A percentile compares a stretch with the other conserved stretches of the same genome.
phyloP scores from a whole-genome alignment of 352 stramenopile genomes.

The Phytophthora macrochlamydospora region DNA sequence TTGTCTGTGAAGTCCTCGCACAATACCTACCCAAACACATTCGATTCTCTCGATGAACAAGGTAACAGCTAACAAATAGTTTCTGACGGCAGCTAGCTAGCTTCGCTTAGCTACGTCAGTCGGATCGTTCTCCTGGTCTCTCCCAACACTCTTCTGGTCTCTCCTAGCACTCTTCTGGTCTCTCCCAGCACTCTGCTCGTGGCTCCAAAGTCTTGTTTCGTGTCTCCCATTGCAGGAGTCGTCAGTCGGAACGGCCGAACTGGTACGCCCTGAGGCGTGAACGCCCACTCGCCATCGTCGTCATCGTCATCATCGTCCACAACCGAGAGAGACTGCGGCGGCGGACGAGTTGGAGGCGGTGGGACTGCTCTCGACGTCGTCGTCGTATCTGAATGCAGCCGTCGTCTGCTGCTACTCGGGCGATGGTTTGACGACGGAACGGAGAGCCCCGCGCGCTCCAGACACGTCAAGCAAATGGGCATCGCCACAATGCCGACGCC shows the following conservation, averaged over 20 bases:
- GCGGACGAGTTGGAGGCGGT: neutral
- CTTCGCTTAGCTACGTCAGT: neutral
- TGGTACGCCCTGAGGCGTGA: slow-evolving; percentile 31
- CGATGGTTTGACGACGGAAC: slow-evolving; percentile 17
- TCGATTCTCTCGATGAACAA: neutral
- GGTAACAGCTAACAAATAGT: neutral
- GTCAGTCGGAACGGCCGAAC: slow-evolving; percentile 33
- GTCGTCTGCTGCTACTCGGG: slow-evolving; percentile 17
- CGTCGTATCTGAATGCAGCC: slow-evolving; percentile 27
- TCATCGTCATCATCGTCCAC: slow-evolving; percentile 31
- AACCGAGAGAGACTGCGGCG: slow-evolving; percentile 21
- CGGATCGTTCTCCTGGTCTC: neutral
- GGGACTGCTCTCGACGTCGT: neutral
- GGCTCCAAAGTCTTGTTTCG: neutral
- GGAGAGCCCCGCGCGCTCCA: slow-evolving; percentile 30
- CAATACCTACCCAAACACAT: neutral
- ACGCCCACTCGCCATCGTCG: slow-evolving; percentile 40
- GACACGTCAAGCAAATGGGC: slow-evolving; percentile 45
- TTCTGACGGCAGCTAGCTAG: neutral
- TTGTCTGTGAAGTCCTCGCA: neutral
- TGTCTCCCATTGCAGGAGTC: slow-evolving; percentile 7
- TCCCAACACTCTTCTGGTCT: neutral
- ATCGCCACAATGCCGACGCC: slow-evolving; percentile 46
- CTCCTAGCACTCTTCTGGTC: neutral
- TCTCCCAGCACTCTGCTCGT: neutral